Conservation (phyloP, 441 rosid species). For the Pelargonium myrrhifolium region DNA sequence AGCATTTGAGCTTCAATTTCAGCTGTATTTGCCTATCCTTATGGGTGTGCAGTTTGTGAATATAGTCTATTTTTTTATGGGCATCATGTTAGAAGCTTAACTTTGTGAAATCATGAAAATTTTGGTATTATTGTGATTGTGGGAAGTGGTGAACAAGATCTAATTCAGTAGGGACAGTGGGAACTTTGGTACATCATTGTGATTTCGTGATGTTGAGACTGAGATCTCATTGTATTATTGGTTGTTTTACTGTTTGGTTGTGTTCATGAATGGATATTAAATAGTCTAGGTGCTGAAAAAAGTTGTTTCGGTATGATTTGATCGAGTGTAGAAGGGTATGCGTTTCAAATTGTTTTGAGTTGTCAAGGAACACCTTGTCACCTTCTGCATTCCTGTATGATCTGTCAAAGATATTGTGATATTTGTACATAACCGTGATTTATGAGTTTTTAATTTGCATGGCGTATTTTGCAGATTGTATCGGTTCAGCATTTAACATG, state of each 20-base stretch:
- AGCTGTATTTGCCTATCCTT: no score
- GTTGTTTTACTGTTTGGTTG: background rate
- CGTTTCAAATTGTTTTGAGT: background rate
- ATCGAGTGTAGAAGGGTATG: background rate
- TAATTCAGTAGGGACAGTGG: no score
- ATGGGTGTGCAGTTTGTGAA: background rate
- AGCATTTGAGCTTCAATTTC: background rate
- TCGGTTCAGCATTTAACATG: slow-evolving; percentile 84
- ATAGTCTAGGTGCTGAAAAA: no score
- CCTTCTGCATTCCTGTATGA: background rate
- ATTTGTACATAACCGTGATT: background rate
- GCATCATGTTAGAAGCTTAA: background rate
- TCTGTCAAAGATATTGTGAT: slow-evolving; percentile 9
- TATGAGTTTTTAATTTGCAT: background rate
- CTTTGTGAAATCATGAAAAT: background rate
- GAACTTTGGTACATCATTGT: background rate
- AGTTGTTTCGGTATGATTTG: background rate
- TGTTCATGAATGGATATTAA: background rate
- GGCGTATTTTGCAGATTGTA: slow-evolving; percentile 53
- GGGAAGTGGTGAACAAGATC: background rate
- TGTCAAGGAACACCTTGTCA: background rate
- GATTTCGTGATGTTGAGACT: background rate
- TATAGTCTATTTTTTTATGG: background rate
- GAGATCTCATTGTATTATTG: background rate
- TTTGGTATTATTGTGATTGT: background rate